phyloP scores from a whole-genome alignment of 208 protist genomes.

The Trypanosoma boissoni region DNA sequence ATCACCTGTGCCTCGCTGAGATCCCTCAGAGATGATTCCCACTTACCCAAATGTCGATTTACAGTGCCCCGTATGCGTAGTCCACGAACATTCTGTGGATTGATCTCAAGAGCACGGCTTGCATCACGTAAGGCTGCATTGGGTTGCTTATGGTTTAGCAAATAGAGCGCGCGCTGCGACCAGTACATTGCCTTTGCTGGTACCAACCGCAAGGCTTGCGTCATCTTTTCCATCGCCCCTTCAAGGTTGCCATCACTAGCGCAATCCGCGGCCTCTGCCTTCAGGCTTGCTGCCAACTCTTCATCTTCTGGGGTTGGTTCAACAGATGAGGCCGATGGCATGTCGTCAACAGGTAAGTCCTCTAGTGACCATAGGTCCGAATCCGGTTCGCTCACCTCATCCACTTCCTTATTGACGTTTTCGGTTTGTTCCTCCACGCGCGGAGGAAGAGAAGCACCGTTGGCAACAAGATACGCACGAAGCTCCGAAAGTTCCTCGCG shows the following conservation, averaged over 20 bases:
- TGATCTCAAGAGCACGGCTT: slow-evolving; percentile 48
- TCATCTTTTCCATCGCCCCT: slow-evolving; percentile 57
- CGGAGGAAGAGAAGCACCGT: slow-evolving; percentile 37
- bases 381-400: slow-evolving; percentile 46
- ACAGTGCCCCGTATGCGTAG: slow-evolving; percentile 70
- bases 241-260: slow-evolving; percentile 38
- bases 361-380: slow-evolving; percentile 51
- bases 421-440: not conserved
- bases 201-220: slow-evolving; percentile 50
- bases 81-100: slow-evolving; percentile 72
- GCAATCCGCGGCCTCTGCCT: slow-evolving; percentile 54
- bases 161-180: slow-evolving; percentile 56
- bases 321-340: slow-evolving; percentile 16
- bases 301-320: slow-evolving; percentile 50
- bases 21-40: slow-evolving; percentile 62
- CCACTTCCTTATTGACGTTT: slow-evolving; percentile 20
- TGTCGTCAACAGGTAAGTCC: slow-evolving; percentile 28
- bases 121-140: slow-evolving; percentile 60
- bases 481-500: slow-evolving; percentile 33
- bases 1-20: slow-evolving; percentile 66
- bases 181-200: slow-evolving; percentile 78
- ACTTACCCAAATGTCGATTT: slow-evolving; percentile 60
- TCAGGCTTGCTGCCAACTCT: slow-evolving; percentile 57
- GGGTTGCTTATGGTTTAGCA: slow-evolving; percentile 48
- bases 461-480: slow-evolving; percentile 30